Evolutionary conservation across 2,329 filamentous ascomycete genomes (phyloP), one percentile per base, ranked within the genome.

Genomic region (Fusarium tupiense): DNA sequence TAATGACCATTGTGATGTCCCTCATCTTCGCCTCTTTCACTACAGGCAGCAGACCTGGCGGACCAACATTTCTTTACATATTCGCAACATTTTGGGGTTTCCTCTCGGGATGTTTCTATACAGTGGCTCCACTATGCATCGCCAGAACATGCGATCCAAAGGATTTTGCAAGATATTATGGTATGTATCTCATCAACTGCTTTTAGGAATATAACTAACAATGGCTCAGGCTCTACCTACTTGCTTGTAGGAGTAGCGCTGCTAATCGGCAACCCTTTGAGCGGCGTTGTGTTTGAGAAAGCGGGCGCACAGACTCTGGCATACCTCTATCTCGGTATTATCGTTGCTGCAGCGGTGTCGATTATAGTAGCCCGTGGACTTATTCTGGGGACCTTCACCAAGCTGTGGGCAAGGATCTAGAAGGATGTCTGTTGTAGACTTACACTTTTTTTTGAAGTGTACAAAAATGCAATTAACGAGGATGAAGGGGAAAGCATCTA

Each of bases 51-150:
- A 1, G 33, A 8, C 79, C 11, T 74, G 82, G 6, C 78, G 83
- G 6, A 78, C 75, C 2, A 35, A 4, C 16, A 35, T 83, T 84
- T 0, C 73, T 87, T 5, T 87, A 86, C 61, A 77, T 77, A 0
- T 86, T 86, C 40, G 78, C 83, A 3, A 84, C 83, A 0, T 71
- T 86, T 1, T 87, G 85, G 76, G 86, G 85, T 1, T 84, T 86
- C n/a, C 83, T 84, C 0, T 85, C 84, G 1, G 86, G 85, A 0
- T 82, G 82, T 1, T 87, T 84, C 78, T 78, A 87, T 17, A 82
- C 82, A 0, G 78, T 85, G 6, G 80, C 82, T 2, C 79, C 77
- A 22, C 84, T 85, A 0, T 86, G 84, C 61, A 81, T 85, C 3
- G 85, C 84, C 5, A 83, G 85, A 44, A 78, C 85, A 0, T 86